Conservation (phyloP, 2,329 filamentous ascomycete genomes). For the Cryphonectria carpinicola region DNA sequence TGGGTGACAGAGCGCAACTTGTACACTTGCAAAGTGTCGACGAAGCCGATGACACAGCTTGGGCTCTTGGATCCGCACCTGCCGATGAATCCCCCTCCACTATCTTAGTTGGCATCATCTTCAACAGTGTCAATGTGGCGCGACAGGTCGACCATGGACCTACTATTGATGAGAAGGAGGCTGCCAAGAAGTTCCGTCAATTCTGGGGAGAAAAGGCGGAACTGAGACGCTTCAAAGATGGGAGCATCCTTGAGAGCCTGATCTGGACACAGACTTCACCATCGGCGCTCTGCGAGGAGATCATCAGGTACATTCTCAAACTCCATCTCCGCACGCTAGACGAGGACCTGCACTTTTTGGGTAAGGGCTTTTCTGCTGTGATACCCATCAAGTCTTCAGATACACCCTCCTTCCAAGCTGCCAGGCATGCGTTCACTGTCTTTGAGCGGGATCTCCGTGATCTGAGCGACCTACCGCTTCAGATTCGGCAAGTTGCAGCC, state of each 20-base stretch:
- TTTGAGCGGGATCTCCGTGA: constrained; percentile 78
- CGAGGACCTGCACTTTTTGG: constrained; percentile 56
- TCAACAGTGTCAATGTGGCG: constrained; percentile 72
- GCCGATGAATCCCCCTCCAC: constrained; percentile 31
- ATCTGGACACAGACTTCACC: constrained; percentile 75
- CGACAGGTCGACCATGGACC: constrained; percentile 89
- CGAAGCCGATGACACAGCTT: constrained; percentile 39
- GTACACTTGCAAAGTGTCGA: constrained; percentile 55
- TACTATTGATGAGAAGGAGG: constrained; percentile 80
- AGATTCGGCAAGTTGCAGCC: constrained; percentile 78
- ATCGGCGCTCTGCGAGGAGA: constrained; percentile 75
- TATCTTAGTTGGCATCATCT: constrained; percentile 69
- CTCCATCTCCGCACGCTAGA: constrained; percentile 68
- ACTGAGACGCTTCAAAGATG: constrained; percentile 91
- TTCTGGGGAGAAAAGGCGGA: constrained; percentile 98
- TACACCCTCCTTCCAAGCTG: constrained; percentile 65
- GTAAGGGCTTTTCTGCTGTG: constrained; percentile 54
- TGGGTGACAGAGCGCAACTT: constrained; percentile 74
- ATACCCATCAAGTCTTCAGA: constrained; percentile 53
- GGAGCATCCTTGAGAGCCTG: constrained; percentile 88
- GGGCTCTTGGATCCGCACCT: constrained; percentile 50
- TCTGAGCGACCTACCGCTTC: constrained; percentile 84
- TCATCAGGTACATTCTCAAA: constrained; percentile 71
- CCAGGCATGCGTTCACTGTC: constrained; percentile 70
- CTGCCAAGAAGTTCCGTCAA: constrained; percentile 77